Percentiles rank a stretch among this genome's conserved stretches.
Conservation (phyloP, 1,139 yeast species). For the Tardiomyces blankii region DNA sequence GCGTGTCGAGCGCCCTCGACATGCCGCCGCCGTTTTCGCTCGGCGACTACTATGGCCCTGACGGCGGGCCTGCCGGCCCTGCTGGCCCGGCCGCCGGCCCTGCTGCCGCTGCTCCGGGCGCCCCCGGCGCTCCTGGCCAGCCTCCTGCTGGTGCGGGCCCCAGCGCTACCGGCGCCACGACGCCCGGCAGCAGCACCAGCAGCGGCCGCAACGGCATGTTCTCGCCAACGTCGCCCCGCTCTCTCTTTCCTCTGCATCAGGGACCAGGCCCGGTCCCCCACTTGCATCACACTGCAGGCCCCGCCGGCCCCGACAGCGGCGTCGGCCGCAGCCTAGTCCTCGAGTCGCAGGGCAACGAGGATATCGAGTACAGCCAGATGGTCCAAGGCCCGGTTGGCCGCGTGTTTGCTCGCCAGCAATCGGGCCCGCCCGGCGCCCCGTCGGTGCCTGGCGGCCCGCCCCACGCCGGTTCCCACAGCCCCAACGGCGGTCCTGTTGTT, state of each 20-base stretch:
- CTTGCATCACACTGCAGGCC: not conserved
- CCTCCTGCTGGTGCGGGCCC: not conserved
- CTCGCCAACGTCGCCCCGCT: constrained; percentile 21
- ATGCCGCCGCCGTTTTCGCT: not conserved
- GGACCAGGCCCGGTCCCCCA: constrained; percentile 11
- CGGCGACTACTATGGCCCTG: not conserved
- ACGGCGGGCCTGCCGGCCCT: not conserved
- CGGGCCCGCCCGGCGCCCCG: constrained; percentile 5
- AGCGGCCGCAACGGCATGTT: constrained; percentile 10
- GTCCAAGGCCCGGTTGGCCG: constrained; percentile 23
- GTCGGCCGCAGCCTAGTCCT: constrained; percentile 10
- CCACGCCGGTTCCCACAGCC: no score
- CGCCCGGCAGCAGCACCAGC: constrained; percentile 1
- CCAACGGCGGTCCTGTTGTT: no score
- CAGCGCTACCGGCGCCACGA: not conserved
- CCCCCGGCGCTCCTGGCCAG: not conserved
- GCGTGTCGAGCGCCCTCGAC: not conserved
- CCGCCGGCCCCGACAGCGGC: not conserved
- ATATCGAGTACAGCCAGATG: constrained; percentile 20
- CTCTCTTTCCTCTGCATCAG: constrained; percentile 11
- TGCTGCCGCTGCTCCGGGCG: not conserved
- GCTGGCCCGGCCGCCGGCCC: not conserved
- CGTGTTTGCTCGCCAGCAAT: constrained; percentile 9
- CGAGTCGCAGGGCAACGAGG: constrained; percentile 22
- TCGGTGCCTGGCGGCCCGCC: constrained; percentile 1